Percentiles rank a stretch among this genome's conserved stretches.
Conservation (phyloP, 192 early-diverging fungal species). For the Diversispora eburnea region DNA sequence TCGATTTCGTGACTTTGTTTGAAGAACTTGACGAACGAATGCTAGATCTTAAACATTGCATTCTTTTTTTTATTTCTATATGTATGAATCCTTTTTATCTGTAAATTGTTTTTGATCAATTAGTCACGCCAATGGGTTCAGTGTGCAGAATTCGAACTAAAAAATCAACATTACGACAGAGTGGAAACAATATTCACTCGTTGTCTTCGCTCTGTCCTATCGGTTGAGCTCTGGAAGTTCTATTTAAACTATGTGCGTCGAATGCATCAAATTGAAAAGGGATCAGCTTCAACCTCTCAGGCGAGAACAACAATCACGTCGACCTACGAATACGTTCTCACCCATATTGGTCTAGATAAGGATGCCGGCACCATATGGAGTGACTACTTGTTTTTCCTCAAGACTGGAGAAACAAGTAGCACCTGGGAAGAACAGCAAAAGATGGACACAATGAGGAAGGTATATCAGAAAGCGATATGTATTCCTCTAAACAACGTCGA, state of each 20-base stretch:
- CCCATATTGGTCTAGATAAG: constrained; percentile 83
- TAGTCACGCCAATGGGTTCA: constrained; percentile 72
- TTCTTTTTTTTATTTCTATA: not conserved
- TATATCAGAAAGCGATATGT: constrained; percentile 81
- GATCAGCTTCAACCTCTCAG: constrained; percentile 49
- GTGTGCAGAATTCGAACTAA: constrained; percentile 81
- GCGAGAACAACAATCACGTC: constrained; percentile 67
- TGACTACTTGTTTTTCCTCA: constrained; percentile 81
- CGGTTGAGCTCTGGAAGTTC: constrained; percentile 83
- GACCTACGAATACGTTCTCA: constrained; percentile 86
- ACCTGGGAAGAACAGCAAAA: constrained; percentile 90
- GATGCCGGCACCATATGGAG: constrained; percentile 87
- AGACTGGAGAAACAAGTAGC: constrained; percentile 64
- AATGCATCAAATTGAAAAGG: constrained; percentile 58
- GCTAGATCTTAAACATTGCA: too few relatives aligned
- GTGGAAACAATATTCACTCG: constrained; percentile 83
- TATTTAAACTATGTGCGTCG: constrained; percentile 86
- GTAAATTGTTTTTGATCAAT: not conserved
- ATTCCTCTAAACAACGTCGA: constrained; percentile 88
- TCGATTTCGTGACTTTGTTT: too few relatives aligned
- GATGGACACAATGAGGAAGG: constrained; percentile 76
- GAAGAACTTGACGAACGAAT: too few relatives aligned
- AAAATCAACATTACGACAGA: constrained; percentile 64
- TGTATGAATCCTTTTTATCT: constrained; percentile 3
- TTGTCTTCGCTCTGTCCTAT: constrained; percentile 75